Conservation (phyloP, 208 protist genomes). For the Crithidia fasciculata region DNA sequence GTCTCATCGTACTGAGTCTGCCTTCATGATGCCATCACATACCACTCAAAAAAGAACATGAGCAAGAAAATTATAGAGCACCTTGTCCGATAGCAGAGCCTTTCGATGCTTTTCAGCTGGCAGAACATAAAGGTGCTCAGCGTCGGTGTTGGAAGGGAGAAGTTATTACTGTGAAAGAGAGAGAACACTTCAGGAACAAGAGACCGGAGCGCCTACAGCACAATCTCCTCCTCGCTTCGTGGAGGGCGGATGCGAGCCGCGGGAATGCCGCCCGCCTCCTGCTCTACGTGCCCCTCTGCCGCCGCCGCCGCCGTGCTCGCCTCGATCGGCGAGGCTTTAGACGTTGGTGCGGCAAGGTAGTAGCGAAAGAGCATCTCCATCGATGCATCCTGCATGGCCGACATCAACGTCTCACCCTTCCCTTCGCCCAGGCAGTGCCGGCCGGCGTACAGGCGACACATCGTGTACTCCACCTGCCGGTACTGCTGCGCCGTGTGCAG, state of each 20-base stretch:
- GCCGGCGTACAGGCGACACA: conserved; percentile 77
- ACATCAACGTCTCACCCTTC: conserved; percentile 86
- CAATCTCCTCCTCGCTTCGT: conserved; percentile 48
- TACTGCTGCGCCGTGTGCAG: conserved; percentile 79
- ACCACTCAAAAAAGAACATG: too few relatives aligned
- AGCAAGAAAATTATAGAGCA: too few relatives aligned
- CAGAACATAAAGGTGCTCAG: too few relatives aligned
- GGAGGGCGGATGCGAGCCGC: conserved; percentile 31
- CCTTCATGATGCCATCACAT: too few relatives aligned
- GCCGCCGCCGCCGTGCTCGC: neutral
- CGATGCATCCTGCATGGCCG: conserved; percentile 81
- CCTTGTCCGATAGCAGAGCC: too few relatives aligned
- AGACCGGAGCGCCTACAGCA: conserved; percentile 21
- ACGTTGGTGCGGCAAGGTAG: conserved; percentile 45
- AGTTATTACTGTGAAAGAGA: too few relatives aligned
- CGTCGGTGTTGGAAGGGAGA: too few relatives aligned
- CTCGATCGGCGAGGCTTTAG: neutral
- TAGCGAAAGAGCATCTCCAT: conserved; percentile 82
- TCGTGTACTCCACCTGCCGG: conserved; percentile 83
- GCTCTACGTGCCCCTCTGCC: neutral
- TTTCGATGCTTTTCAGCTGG: too few relatives aligned
- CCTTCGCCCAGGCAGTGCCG: conserved; percentile 80
- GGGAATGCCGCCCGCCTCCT: neutral
- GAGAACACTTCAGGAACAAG: too few relatives aligned
- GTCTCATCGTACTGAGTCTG: too few relatives aligned